Conservation (phyloP, 2,329 filamentous ascomycete species). For the Clarireedia sp. region DNA sequence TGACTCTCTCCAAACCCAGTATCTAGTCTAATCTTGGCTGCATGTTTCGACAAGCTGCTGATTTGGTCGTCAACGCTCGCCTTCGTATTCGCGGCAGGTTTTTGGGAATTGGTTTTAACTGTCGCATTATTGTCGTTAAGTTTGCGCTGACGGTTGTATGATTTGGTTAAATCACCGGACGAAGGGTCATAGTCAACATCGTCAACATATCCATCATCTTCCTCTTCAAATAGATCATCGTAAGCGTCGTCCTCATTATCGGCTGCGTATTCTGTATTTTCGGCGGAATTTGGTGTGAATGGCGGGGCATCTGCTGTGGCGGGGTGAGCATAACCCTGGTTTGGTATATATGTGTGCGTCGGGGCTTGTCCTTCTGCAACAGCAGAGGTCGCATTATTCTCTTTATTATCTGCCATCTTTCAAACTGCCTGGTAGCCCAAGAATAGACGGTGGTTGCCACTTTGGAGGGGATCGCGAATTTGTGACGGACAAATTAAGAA, state of each 20-base stretch:
- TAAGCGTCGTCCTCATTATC: conserved; percentile 36
- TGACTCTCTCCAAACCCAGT: conserved; percentile 44
- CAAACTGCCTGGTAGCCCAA: neutral
- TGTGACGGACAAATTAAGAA: neutral
- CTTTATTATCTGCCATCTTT: conserved; percentile 16
- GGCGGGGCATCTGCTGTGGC: conserved; percentile 29
- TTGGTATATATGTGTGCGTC: conserved; percentile 40
- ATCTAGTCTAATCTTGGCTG: conserved; percentile 75
- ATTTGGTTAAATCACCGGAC: conserved; percentile 68
- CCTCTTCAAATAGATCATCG: conserved; percentile 45
- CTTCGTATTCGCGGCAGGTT: conserved; percentile 69
- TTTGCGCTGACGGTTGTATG: conserved; percentile 73
- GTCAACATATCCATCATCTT: conserved; percentile 55
- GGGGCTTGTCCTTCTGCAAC: conserved; percentile 38
- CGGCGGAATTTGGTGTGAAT: conserved; percentile 26
- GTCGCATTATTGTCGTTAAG: conserved; percentile 45
- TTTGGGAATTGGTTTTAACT: conserved; percentile 65
- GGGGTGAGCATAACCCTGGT: conserved; percentile 38
- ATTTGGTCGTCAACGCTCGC: conserved; percentile 83
- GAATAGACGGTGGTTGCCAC: neutral
- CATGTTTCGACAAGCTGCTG: conserved; percentile 74
- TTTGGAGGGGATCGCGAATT: neutral
- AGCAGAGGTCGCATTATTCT: conserved; percentile 10
- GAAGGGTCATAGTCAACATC: conserved; percentile 47
- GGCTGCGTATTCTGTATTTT: conserved; percentile 28